Evolutionary conservation across 2,329 filamentous ascomycete genomes (phyloP).

Genomic region (Pseudogymnoascus sp.): DNA sequence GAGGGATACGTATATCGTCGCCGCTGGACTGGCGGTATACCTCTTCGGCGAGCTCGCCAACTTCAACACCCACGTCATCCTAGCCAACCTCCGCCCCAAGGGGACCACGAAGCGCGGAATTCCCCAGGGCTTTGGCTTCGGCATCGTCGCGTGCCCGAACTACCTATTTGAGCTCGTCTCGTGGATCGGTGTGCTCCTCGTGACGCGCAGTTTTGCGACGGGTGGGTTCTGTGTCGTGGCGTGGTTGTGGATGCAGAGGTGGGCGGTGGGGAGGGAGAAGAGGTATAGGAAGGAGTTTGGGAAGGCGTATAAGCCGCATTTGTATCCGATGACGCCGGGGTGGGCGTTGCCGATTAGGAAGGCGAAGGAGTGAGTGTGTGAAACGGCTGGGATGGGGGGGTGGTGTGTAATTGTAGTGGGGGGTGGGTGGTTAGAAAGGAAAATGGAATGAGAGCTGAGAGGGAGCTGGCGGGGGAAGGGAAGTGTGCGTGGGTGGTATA

Average conservation of each 20-base stretch:
- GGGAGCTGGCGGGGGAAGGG: neutral
- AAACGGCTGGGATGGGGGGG: neutral
- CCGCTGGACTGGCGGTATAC: slow-evolving; percentile 58
- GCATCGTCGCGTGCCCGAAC: slow-evolving; percentile 87
- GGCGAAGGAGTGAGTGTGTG: neutral
- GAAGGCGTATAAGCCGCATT: slow-evolving; percentile 66
- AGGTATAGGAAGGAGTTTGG: slow-evolving; percentile 86
- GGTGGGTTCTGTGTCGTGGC: slow-evolving; percentile 68
- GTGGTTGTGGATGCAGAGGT: slow-evolving; percentile 69
- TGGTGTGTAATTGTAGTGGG: neutral
- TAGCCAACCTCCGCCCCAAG: slow-evolving; percentile 65
- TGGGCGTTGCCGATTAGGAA: slow-evolving; percentile 1
- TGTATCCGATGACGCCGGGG: slow-evolving; percentile 3
- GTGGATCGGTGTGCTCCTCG: slow-evolving; percentile 74
- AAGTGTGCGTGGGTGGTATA: neutral
- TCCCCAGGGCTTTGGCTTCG: slow-evolving; percentile 76
- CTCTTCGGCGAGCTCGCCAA: slow-evolving; percentile 73
- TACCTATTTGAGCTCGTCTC: slow-evolving; percentile 87
- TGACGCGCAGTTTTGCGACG: slow-evolving; percentile 72
- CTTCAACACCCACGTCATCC: slow-evolving; percentile 67
- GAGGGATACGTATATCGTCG: slow-evolving; percentile 45
- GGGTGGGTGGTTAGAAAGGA: neutral
- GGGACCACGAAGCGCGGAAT: slow-evolving; percentile 85
- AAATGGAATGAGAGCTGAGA: neutral
- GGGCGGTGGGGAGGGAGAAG: slow-evolving; percentile 88